A percentile compares a stretch with the other conserved stretches of the same genome.
These are phyloP conservation scores for Coleophoma crateriformis DNA, from an alignment of 2,329 filamentous ascomycete genomes.

Conservation along the genomic window DNA sequence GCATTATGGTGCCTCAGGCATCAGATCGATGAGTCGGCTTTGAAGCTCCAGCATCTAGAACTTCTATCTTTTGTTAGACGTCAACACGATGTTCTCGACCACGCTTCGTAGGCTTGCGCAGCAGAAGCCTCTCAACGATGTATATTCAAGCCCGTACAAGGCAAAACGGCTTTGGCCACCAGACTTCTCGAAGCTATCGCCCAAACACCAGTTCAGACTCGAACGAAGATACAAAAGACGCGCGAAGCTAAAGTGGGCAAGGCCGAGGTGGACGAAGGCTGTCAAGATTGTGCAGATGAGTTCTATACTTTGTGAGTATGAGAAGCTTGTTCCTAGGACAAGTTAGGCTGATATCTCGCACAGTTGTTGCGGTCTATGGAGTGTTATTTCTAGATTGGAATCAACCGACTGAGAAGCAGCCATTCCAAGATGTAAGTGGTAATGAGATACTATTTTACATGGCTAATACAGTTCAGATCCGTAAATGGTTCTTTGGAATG, in stretches of 20 bases:
- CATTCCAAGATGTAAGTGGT: constrained; percentile 43
- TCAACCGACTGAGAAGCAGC: constrained; percentile 29
- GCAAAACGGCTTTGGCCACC: constrained; percentile 75
- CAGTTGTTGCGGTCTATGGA: constrained; percentile 49
- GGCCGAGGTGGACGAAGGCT: constrained; percentile 60
- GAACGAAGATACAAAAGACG: constrained; percentile 75
- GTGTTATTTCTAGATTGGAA: constrained; percentile 59
- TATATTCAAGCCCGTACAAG: constrained; percentile 51
- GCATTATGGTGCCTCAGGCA: not conserved
- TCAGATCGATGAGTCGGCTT: not conserved
- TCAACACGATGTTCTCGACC: constrained; percentile 39
- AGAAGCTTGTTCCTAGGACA: not conserved
- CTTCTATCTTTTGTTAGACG: constrained; percentile 3
- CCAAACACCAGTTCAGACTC: constrained; percentile 70
- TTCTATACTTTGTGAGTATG: constrained; percentile 22
- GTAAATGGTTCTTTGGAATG: constrained; percentile 32
- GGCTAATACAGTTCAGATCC: constrained; percentile 27
- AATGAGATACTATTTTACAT: not conserved
- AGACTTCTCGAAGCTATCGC: constrained; percentile 63
- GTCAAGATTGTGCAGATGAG: constrained; percentile 55
- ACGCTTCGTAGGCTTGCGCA: constrained; percentile 35
- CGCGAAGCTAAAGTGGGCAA: constrained; percentile 52
- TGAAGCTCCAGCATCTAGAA: not conserved
- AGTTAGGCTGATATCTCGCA: constrained; percentile 9
- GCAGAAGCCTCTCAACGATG: constrained; percentile 20